These are phyloP conservation scores for Pholiota conissans DNA, from an alignment of 768 basidiomycete genomes.

Conservation along the genomic window DNA sequence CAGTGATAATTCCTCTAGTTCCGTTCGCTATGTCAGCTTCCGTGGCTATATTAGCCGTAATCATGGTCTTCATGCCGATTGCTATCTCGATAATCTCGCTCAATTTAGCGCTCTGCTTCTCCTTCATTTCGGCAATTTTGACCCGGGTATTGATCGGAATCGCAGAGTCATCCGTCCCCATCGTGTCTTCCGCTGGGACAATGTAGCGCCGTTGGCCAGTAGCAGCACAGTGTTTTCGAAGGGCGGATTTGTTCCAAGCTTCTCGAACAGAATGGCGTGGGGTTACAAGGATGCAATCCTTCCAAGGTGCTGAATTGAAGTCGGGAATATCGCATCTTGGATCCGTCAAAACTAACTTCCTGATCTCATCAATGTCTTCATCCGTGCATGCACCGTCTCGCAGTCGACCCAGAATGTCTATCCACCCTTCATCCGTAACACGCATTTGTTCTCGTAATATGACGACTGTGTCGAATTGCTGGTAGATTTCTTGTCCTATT, in stretches of 20 bases:
- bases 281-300: conserved; percentile 32
- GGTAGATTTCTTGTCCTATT: conserved; percentile 24
- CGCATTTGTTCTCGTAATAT: conserved; percentile 36
- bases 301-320: conserved; percentile 30
- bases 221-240: conserved; percentile 18
- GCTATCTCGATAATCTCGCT: conserved; percentile 25
- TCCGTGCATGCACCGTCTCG: conserved; percentile 25
- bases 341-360: conserved; percentile 24
- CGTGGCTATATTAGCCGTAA: conserved; percentile 33
- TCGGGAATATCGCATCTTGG: conserved; percentile 21
- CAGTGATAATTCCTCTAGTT: conserved; percentile 31
- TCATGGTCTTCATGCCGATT: conserved; percentile 38
- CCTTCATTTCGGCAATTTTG: neutral
- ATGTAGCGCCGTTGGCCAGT: conserved; percentile 22
- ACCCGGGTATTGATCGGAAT: neutral
- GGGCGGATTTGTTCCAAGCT: conserved; percentile 33
- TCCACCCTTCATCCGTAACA: conserved; percentile 29
- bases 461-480: conserved; percentile 33
- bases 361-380: conserved; percentile 21
- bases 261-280: conserved; percentile 34
- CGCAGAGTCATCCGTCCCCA: neutral
- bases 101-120: conserved; percentile 18
- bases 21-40: conserved; percentile 41
- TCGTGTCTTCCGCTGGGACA: conserved; percentile 27
- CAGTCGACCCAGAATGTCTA: conserved; percentile 25